A percentile compares a stretch with the other conserved stretches of the same genome.
These are phyloP conservation scores for Candida sithepensis DNA, from an alignment of 805 yeast genomes.

Conservation along the genomic window DNA sequence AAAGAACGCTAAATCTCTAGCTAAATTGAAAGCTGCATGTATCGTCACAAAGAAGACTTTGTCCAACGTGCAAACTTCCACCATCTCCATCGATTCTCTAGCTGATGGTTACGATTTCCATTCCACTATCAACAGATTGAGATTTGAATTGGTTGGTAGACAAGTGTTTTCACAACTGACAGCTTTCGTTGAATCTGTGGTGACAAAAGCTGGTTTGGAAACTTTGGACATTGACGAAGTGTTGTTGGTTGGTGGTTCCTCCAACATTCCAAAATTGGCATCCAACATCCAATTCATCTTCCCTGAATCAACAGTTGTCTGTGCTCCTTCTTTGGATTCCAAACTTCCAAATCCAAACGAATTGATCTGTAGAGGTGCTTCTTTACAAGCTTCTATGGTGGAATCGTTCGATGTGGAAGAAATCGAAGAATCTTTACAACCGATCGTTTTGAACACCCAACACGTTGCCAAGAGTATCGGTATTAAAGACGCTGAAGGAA, in stretches of 20 bases:
- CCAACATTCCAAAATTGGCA: constrained; percentile 90
- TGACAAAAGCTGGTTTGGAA: constrained; percentile 81
- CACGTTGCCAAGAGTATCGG: constrained; percentile 86
- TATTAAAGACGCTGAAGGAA: constrained; percentile 66
- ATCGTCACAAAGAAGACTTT: constrained; percentile 85
- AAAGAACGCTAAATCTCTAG: constrained; percentile 75
- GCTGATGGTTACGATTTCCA: constrained; percentile 94
- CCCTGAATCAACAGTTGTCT: constrained; percentile 73
- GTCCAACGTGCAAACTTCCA: constrained; percentile 82
- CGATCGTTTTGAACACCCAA: constrained; percentile 82
- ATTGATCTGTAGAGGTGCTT: constrained; percentile 89
- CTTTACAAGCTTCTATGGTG: constrained; percentile 87
- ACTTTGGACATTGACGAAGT: constrained; percentile 87
- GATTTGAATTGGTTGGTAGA: constrained; percentile 86
- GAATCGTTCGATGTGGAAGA: constrained; percentile 83
- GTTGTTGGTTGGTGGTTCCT: constrained; percentile 86
- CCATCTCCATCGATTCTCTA: constrained; percentile 90
- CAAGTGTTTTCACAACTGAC: constrained; percentile 72
- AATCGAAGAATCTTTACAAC: constrained; percentile 73
- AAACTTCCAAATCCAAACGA: constrained; percentile 88
- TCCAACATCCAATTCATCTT: constrained; percentile 67
- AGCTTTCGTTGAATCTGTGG: constrained; percentile 67
- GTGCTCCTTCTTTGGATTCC: constrained; percentile 73
- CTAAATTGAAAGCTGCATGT: constrained; percentile 83
- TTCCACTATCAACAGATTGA: constrained; percentile 87